Evolutionary conservation across 768 basidiomycete species (phyloP), one percentile per base, ranked within the genome.

Genomic region (Serpula lacrymans): DNA sequence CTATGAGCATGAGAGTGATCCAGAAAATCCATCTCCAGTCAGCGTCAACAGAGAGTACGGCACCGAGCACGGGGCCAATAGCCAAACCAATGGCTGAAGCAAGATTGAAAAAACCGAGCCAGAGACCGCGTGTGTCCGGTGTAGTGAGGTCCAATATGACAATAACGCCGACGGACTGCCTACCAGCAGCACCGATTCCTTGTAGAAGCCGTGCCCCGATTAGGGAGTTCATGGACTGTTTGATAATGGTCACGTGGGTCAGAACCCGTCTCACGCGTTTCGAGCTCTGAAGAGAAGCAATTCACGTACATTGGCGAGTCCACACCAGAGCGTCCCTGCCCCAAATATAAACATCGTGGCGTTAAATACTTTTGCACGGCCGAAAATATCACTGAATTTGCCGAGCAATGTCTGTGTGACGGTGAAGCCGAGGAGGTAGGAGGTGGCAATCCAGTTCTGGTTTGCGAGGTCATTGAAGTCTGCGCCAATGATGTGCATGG

Each of bases 1-100:
- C 53, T 17, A 66, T 64, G 41, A 66, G 58, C 6, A 64, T 50
- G 27, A 64, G 34, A 0, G 64, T 64, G 41, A 70, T 70, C 55
- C 68, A 72, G 53, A 72, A 73, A 33, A 68, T 50, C 72, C 72
- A 74, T 46, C 72, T 53, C 72, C 72, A 74, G 6, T 59, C 34
- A 6, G 64, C 48, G 29, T 71, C 59, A 46, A 70, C 65, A 4
- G 71, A 64, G 36, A 75, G 60, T 26, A 68, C 51, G 16, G 74
- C 74, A 6, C 73, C 74, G 4, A 75, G 45, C 10, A 75, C 60
- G 2, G 73, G 74, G 1, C 74, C 73, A 27, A 71, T 53, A 26
- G 74, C 65, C 6, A 66, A 55, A n/a, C 72, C 70, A n/a, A 67
- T 39, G 20, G 70, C 63, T 17, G 71, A 63, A 1, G 64, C 50